A percentile compares a stretch with the other conserved stretches of the same genome.
Evolutionary conservation across 169 alveolate species (phyloP).

Genomic region (Cryptosporidium muris): DNA sequence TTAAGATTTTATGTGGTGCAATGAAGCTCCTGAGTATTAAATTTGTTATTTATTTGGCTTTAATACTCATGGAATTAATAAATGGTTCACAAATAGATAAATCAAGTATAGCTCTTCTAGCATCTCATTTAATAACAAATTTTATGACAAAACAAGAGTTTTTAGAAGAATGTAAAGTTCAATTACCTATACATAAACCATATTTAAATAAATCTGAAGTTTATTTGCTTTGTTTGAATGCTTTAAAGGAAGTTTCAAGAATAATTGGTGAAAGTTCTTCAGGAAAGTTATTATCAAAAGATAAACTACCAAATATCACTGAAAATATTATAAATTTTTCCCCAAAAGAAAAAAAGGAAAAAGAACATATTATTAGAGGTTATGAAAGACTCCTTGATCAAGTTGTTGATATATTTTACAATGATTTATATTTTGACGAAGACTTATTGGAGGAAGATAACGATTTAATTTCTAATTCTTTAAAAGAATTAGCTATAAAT

Average conservation of each 20-base stretch:
- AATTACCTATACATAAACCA: slow-evolving; percentile 33
- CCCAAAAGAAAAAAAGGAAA: background rate
- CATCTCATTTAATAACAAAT: slow-evolving; percentile 49
- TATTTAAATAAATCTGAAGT: slow-evolving; percentile 30
- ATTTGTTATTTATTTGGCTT: background rate
- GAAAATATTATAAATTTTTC: background rate
- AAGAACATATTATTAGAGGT: slow-evolving; percentile 9
- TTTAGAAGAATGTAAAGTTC: slow-evolving; percentile 32
- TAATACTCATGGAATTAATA: background rate
- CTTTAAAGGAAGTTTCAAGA: slow-evolving; percentile 18
- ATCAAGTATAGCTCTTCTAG: slow-evolving; percentile 1
- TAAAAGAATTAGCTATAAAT: background rate
- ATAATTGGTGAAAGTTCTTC: slow-evolving; percentile 10
- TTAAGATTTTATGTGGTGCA: slow-evolving; percentile 41
- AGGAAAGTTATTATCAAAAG: slow-evolving; percentile 11
- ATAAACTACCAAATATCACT: slow-evolving; percentile 21
- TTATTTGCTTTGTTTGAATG: slow-evolving; percentile 30
- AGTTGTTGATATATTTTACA: slow-evolving; percentile 42
- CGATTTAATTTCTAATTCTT: slow-evolving; percentile 21
- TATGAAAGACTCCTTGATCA: slow-evolving; percentile 25
- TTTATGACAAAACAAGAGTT: slow-evolving; percentile 59
- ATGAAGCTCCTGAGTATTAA: background rate
- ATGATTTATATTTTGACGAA: slow-evolving; percentile 42
- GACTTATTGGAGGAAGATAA: slow-evolving; percentile 54
- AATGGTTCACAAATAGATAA: background rate